Evolutionary conservation across 2,329 filamentous ascomycete genomes (phyloP).

Genomic region (Purpureocillium takamizusanense): DNA sequence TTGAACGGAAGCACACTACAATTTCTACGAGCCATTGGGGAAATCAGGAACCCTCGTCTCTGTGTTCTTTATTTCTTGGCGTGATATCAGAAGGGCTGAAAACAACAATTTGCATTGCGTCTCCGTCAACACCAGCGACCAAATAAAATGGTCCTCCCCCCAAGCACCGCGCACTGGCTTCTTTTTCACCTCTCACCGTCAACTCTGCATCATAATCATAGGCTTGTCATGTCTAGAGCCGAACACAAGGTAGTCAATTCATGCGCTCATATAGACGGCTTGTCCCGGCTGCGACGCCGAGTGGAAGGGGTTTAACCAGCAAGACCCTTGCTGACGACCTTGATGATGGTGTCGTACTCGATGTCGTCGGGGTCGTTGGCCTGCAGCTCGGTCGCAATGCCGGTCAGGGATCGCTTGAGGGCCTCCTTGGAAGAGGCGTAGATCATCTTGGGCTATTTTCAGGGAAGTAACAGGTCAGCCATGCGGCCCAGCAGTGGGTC

Average conservation of each 20-base stretch:
- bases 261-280: slow-evolving; percentile 13
- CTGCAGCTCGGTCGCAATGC: slow-evolving; percentile 68
- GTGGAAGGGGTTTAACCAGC: slow-evolving; percentile 29
- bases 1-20: background rate
- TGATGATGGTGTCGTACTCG: slow-evolving; percentile 64
- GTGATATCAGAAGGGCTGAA: slow-evolving; percentile 15
- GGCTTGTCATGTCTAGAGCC: slow-evolving; percentile 13
- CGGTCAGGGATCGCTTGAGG: slow-evolving; percentile 70
- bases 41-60: slow-evolving; percentile 1
- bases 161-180: slow-evolving; percentile 3
- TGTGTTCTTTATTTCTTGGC: slow-evolving; percentile 16
- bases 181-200: slow-evolving; percentile 9
- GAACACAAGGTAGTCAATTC: slow-evolving; percentile 17
- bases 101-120: too few species aligned
- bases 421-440: slow-evolving; percentile 85
- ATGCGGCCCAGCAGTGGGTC: background rate
- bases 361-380: slow-evolving; percentile 79
- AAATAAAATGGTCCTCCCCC: slow-evolving; percentile 2
- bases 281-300: background rate
- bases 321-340: slow-evolving; percentile 54
- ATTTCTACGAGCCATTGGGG: background rate
- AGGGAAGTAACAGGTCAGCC: background rate
- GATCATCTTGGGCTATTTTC: slow-evolving; percentile 69
- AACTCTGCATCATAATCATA: slow-evolving; percentile 16
- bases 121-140: slow-evolving; percentile 2